phyloP scores from a whole-genome alignment of 2,329 filamentous ascomycete species.

The Phialophora macrospora region DNA sequence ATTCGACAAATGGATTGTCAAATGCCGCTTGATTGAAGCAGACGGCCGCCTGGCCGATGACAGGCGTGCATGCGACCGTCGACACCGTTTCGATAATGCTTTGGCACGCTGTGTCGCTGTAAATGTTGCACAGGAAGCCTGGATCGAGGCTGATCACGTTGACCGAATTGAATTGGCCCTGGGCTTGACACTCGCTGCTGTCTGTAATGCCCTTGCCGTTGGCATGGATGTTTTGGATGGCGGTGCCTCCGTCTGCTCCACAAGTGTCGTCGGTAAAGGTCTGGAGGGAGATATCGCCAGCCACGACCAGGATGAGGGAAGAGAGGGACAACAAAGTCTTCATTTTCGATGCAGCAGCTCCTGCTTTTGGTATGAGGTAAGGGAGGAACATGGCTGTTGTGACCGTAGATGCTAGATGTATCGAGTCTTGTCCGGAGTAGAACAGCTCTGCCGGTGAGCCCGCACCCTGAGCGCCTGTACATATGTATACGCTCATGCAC shows the following conservation, averaged over 20 bases:
- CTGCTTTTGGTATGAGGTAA: too few species aligned
- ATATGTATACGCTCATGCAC: slow-evolving; percentile 13
- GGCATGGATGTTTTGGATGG: slow-evolving; percentile 7
- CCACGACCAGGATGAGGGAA: neutral
- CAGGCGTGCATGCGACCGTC: neutral
- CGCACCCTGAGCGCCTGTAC: neutral
- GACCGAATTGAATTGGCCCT: slow-evolving; percentile 10
- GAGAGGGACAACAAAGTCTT: slow-evolving; percentile 6
- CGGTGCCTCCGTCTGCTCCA: neutral
- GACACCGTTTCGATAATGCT: neutral
- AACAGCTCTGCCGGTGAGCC: neutral
- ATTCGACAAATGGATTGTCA: slow-evolving; percentile 15
- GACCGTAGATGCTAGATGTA: too few species aligned
- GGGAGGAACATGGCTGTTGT: too few species aligned
- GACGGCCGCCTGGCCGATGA: slow-evolving; percentile 6
- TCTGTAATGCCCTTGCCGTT: neutral
- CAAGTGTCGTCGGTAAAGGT: slow-evolving; percentile 15
- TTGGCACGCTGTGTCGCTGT: neutral
- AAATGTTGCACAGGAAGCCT: slow-evolving; percentile 18
- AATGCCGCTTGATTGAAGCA: slow-evolving; percentile 19
- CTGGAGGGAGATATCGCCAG: slow-evolving; percentile 23
- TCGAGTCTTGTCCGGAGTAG: neutral
- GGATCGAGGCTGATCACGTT: slow-evolving; percentile 18
- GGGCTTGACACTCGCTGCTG: slow-evolving; percentile 13
- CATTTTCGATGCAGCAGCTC: slow-evolving; percentile 2